Percentiles rank a stretch among this genome's conserved stretches.
Evolutionary conservation across 805 yeast genomes (phyloP).

Genomic region (Kluyveromyces starmeri): DNA sequence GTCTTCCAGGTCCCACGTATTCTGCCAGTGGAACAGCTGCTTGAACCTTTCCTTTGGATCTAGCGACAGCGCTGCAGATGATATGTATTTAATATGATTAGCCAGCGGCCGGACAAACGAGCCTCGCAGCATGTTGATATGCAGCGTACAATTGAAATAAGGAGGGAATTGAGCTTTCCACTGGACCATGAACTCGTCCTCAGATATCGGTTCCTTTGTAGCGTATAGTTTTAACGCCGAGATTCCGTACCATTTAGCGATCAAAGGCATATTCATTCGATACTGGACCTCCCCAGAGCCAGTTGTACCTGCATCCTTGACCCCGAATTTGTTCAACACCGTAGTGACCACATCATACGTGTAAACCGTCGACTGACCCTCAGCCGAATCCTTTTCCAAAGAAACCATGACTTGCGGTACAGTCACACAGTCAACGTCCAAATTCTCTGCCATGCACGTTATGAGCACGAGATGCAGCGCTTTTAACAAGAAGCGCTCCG

Average conservation of each 20-base stretch:
- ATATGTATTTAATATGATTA: conserved; percentile 43
- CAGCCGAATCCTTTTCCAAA: conserved; percentile 25
- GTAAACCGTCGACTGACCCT: conserved; percentile 24
- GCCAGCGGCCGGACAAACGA: conserved; percentile 40
- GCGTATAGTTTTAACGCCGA: conserved; percentile 37
- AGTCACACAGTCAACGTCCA: conserved; percentile 24
- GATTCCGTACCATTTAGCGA: conserved; percentile 59
- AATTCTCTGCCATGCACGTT: conserved; percentile 32
- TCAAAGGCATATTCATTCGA: conserved; percentile 33
- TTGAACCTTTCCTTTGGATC: conserved; percentile 43
- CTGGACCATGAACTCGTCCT: conserved; percentile 51
- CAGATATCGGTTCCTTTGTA: conserved; percentile 20
- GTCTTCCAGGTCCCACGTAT: conserved; percentile 54
- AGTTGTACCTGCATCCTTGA: not conserved
- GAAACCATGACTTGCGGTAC: conserved; percentile 25
- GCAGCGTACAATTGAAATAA: conserved; percentile 51
- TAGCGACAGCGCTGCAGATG: conserved; percentile 38
- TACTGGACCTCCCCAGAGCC: conserved; percentile 22
- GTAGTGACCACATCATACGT: conserved; percentile 40
- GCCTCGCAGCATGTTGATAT: conserved; percentile 47
- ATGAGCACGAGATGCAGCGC: conserved; percentile 31
- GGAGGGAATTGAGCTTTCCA: conserved; percentile 60
- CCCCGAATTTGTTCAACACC: conserved; percentile 39
- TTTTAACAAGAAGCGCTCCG: conserved; percentile 28
- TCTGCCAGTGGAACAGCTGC: conserved; percentile 44